Percentiles rank a stretch among this genome's conserved stretches.
Evolutionary conservation across 2,329 filamentous ascomycete species (phyloP).

Genomic region (Colletotrichum agaves): DNA sequence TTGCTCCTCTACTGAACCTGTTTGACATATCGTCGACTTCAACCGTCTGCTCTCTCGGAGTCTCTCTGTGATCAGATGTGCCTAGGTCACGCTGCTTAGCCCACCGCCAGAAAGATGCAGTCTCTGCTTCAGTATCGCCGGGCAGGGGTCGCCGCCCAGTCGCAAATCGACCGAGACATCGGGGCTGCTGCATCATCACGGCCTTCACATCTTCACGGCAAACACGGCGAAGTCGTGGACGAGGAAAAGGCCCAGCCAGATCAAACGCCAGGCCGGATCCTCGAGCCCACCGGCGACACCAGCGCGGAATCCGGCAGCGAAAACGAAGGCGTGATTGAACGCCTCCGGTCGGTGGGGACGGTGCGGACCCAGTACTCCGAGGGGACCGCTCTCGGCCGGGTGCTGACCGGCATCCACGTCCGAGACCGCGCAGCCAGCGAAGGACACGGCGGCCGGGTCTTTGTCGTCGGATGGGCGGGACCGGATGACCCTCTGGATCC

Average conservation of each 20-base stretch:
- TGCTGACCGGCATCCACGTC: conserved; percentile 46
- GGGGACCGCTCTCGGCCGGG: conserved; percentile 42
- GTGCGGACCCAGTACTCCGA: conserved; percentile 12
- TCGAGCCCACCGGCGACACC: background rate
- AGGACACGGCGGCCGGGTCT: conserved; percentile 44
- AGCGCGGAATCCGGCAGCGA: background rate
- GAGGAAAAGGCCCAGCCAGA: background rate
- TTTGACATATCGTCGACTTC: too few species aligned
- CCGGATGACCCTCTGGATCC: conserved; percentile 56
- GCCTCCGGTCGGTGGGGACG: conserved; percentile 3
- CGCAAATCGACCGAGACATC: conserved; percentile 28
- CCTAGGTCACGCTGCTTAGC: background rate
- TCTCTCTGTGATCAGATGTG: too few species aligned
- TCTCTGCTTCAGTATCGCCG: conserved; percentile 25
- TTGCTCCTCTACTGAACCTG: background rate
- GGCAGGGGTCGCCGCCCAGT: conserved; percentile 19
- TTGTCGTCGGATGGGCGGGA: conserved; percentile 47
- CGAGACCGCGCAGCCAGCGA: conserved; percentile 41
- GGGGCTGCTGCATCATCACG: background rate
- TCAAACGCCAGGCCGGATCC: background rate
- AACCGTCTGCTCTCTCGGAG: too few species aligned
- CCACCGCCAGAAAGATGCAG: conserved; percentile 20
- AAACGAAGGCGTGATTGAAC: background rate
- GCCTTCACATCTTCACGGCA: background rate
- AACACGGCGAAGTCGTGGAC: background rate